Conservation (phyloP, 768 basidiomycete species). For the Termitomyces sp. region DNA sequence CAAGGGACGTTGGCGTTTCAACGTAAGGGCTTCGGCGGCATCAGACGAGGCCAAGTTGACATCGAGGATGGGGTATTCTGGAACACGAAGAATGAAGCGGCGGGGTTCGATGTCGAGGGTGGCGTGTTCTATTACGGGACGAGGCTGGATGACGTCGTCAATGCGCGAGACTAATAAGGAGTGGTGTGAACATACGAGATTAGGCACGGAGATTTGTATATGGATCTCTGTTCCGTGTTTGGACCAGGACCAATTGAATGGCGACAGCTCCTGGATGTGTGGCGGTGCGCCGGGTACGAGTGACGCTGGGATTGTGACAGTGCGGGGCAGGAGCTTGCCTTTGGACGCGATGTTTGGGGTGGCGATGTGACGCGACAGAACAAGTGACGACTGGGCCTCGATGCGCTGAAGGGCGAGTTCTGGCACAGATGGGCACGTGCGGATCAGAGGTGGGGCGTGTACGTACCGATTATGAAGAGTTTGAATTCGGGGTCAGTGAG, state of each 20-base stretch:
- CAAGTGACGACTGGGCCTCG: slow-evolving; percentile 53
- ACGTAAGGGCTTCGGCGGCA: slow-evolving; percentile 31
- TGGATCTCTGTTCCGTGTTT: slow-evolving; percentile 36
- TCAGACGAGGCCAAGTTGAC: slow-evolving; percentile 54
- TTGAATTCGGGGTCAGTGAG: slow-evolving; percentile 63
- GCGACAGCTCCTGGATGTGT: no score
- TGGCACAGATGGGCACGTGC: slow-evolving; percentile 18
- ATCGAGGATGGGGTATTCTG: slow-evolving; percentile 45
- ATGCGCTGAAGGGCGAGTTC: slow-evolving; percentile 68
- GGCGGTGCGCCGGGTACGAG: no score
- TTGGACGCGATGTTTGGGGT: slow-evolving; percentile 77
- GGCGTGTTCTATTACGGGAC: slow-evolving; percentile 35
- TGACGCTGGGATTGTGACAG: slow-evolving; percentile 24
- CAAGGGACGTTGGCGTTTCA: slow-evolving; percentile 56
- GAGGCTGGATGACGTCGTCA: slow-evolving; percentile 34
- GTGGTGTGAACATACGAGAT: slow-evolving; percentile 40
- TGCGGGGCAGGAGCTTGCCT: slow-evolving; percentile 58
- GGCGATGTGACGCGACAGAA: slow-evolving; percentile 62
- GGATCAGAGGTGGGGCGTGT: neutral
- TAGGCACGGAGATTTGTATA: slow-evolving; percentile 50
- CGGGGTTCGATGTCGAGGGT: slow-evolving; percentile 64
- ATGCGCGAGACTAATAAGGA: neutral
- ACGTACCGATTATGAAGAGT: slow-evolving; percentile 61
- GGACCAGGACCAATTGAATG: slow-evolving; percentile 48
- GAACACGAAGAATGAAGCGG: slow-evolving; percentile 49